Base-by-base conservation (phyloP, 192 early-diverging fungal species). In the Backusella circina region DNA sequence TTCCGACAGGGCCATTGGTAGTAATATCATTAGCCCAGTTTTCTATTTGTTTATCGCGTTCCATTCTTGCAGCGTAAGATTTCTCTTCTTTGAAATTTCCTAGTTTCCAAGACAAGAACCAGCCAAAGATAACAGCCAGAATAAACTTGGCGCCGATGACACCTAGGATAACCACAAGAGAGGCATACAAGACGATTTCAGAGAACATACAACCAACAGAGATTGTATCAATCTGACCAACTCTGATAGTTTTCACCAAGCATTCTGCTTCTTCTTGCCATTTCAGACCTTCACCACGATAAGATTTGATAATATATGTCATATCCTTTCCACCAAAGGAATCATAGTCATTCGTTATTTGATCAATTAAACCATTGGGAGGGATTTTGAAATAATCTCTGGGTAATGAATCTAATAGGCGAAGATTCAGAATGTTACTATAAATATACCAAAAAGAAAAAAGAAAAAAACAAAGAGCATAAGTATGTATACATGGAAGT, bases 141-240 rank as follows among this genome's bases (percentile, higher is more conserved):
- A 86, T 70, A 76, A 97, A 97, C 75, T 90, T 90, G 67, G 86
- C 76, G 50, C 87, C 23, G 65, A 94, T 88, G 7, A 86, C 86
- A 65, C 88, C 87, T 61, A 93, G 75, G 78, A 91, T 89, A 41
- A 93, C 87, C 64, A 88, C 85, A 64, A 96, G 85, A 32, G 95
- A 94, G 8, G 93, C 85, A 69, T 92, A 96, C 18, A 95, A 85
- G 32, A 89, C 81, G 30, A 92, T 87, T 36, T 90, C 84, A 5
- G 95, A 91, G 0, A 92, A 88, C 72, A 96, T 90, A 81, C 96
- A 98, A 0, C 96, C 96, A 51, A 95, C 82, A 15, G 89, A 87
- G 47, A 89, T 87, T 18, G 91, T 87, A 73, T 97, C 95, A 50
- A 98, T 81, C 0, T 84, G 83, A 0, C 95, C 97, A 9, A 96